These are phyloP conservation scores for Suillus ampliporus DNA, from an alignment of 768 basidiomycete species.

Conservation along the genomic window DNA sequence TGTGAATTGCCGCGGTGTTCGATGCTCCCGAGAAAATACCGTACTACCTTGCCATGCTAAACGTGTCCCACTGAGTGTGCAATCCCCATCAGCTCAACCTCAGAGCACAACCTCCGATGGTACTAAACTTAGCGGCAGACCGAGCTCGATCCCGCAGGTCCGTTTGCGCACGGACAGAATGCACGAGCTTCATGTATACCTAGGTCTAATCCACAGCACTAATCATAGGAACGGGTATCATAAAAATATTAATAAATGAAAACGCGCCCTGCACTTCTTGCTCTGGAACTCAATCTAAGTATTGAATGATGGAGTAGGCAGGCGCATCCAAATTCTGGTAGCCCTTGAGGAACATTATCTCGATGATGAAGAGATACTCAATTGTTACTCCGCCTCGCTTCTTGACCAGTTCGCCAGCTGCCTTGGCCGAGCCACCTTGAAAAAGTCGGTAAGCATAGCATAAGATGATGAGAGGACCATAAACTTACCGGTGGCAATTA, in stretches of 20 bases:
- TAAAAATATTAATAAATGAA: slow-evolving; percentile 33
- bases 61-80: no score
- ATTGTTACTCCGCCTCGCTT: slow-evolving; percentile 84
- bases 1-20: no score
- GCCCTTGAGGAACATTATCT: slow-evolving; percentile 77
- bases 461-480: not conserved
- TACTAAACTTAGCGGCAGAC: no score
- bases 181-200: not conserved
- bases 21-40: no score
- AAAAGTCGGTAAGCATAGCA: slow-evolving; percentile 7
- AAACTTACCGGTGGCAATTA: slow-evolving; percentile 90
- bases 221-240: slow-evolving; percentile 6
- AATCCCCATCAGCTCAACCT: no score
- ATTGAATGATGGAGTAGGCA: slow-evolving; percentile 85
- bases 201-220: slow-evolving; percentile 1
- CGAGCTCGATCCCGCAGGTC: no score
- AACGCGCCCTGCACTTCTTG: no score
- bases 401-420: slow-evolving; percentile 87
- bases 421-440: slow-evolving; percentile 91
- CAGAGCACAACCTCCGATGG: no score
- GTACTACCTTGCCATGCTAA: no score
- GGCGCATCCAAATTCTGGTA: slow-evolving; percentile 82
- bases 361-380: slow-evolving; percentile 95
- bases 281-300: slow-evolving; percentile 54
- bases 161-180: no score